Evolutionary conservation across 2,329 filamentous ascomycete genomes (phyloP).

Genomic region (Colletotrichum liriopes): DNA sequence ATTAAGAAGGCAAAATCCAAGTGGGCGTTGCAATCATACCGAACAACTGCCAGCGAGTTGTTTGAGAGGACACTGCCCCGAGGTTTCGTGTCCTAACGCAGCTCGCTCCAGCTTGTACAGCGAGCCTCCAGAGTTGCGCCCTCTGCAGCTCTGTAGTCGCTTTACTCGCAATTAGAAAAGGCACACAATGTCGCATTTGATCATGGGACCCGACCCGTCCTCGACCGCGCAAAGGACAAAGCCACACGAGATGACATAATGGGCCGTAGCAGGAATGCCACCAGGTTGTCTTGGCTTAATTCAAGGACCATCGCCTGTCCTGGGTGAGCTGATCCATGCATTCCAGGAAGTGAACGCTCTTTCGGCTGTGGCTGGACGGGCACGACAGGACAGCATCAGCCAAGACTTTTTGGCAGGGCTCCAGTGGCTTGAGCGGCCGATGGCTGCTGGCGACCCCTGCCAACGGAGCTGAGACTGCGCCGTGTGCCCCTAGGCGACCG

Average conservation of each 20-base stretch:
- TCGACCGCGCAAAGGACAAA: background rate
- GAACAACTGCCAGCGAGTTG: no score
- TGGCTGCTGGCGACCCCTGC: background rate
- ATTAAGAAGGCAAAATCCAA: no score
- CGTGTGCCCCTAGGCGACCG: no score
- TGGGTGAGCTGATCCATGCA: background rate
- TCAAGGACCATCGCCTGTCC: no score
- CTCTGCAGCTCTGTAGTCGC: no score
- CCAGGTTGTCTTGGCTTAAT: background rate
- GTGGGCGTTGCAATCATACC: no score
- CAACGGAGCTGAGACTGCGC: background rate
- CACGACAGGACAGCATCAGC: conserved; percentile 31
- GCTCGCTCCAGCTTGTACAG: background rate
- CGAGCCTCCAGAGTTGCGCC: no score
- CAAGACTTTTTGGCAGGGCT: conserved; percentile 36
- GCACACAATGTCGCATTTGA: background rate
- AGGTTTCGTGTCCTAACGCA: background rate
- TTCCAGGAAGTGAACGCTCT: background rate
- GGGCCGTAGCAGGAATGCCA: background rate
- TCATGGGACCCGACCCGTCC: background rate
- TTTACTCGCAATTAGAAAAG: background rate
- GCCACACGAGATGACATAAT: background rate
- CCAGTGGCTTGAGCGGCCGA: conserved; percentile 9
- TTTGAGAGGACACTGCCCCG: no score
- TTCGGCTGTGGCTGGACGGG: conserved; percentile 19